phyloP scores from a whole-genome alignment of 768 basidiomycete species.

The Hemileccinum impolitum region DNA sequence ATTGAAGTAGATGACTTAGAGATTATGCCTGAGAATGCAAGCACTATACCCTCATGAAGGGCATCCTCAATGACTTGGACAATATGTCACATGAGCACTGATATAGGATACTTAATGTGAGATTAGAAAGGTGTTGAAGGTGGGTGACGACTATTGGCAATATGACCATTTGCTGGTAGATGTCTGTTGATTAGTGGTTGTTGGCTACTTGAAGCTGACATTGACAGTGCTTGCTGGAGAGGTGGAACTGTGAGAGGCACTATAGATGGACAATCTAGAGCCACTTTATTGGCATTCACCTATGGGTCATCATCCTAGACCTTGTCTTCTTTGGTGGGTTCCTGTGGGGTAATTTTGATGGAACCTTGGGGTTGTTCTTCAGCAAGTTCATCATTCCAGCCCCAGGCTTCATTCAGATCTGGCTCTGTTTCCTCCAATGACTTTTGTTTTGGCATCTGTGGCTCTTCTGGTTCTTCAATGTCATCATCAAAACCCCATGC shows the following conservation, averaged over 20 bases:
- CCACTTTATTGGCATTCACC: conserved; percentile 43
- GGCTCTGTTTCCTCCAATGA: conserved; percentile 29
- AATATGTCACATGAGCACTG: conserved; percentile 52
- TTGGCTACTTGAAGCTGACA: conserved; percentile 53
- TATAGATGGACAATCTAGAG: conserved; percentile 28
- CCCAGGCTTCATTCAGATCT: conserved; percentile 65
- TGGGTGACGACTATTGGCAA: too few species aligned
- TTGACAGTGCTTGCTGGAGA: conserved; percentile 35
- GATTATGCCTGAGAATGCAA: conserved; percentile 57
- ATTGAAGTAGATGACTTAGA: conserved; percentile 29
- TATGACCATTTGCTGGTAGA: conserved; percentile 21
- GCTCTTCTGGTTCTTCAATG: conserved; percentile 22
- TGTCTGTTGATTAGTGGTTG: conserved; percentile 33
- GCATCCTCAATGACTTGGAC: conserved; percentile 56
- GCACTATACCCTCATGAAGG: conserved; percentile 63
- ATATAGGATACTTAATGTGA: conserved; percentile 50
- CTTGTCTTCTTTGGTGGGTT: conserved; percentile 39
- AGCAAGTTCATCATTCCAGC: conserved; percentile 55
- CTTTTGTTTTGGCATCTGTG: conserved; percentile 15
- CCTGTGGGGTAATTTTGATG: conserved; percentile 16
- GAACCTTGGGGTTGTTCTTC: conserved; percentile 25
- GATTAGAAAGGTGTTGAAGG: conserved; percentile 21
- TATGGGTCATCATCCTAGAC: conserved; percentile 72
- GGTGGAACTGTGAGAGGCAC: conserved; percentile 22
- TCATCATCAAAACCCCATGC: conserved; percentile 58